phyloP scores from a whole-genome alignment of 2,329 filamentous ascomycete species.

The Fusarium luffae region DNA sequence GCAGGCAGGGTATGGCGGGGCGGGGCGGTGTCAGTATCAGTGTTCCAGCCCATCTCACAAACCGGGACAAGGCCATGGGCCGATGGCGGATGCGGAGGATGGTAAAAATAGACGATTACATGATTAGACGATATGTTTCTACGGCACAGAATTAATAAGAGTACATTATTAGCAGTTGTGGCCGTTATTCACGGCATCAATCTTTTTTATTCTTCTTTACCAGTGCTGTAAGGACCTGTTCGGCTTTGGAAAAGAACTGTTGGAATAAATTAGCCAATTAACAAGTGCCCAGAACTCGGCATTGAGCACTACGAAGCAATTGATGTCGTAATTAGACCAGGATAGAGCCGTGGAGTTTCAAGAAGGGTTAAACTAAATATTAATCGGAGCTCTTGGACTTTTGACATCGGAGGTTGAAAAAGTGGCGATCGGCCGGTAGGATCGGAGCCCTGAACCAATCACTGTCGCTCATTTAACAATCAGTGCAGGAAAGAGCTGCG shows the following conservation, averaged over 20 bases:
- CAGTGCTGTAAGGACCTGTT: not conserved
- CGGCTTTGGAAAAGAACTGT: not conserved
- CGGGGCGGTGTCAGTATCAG: slow-evolving; percentile 11
- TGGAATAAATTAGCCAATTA: slow-evolving; percentile 6
- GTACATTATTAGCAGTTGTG: not conserved
- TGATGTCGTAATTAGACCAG: slow-evolving; percentile 35
- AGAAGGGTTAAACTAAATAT: slow-evolving; percentile 10
- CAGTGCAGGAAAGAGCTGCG: slow-evolving; percentile 39
- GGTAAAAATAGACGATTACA: slow-evolving; percentile 11
- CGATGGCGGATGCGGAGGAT: slow-evolving; percentile 38
- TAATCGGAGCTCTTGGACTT: slow-evolving; percentile 24
- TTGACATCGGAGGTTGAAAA: slow-evolving; percentile 44
- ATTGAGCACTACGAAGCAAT: slow-evolving; percentile 2
- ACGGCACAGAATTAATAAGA: slow-evolving; percentile 5
- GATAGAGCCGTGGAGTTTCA: slow-evolving; percentile 13
- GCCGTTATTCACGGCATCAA: not conserved
- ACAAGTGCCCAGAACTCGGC: not conserved
- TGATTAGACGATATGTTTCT: slow-evolving; percentile 6
- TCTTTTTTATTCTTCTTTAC: not conserved
- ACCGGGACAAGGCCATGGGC: slow-evolving; percentile 23
- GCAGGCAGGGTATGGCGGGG: slow-evolving; percentile 11
- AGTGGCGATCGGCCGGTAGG: slow-evolving; percentile 36
- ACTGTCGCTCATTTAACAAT: slow-evolving; percentile 45
- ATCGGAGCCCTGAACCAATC: slow-evolving; percentile 41
- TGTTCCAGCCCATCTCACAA: not conserved